A percentile compares a stretch with the other conserved stretches of the same genome.
Conservation (phyloP, 2,329 filamentous ascomycete genomes). For the Helotiales sp. region DNA sequence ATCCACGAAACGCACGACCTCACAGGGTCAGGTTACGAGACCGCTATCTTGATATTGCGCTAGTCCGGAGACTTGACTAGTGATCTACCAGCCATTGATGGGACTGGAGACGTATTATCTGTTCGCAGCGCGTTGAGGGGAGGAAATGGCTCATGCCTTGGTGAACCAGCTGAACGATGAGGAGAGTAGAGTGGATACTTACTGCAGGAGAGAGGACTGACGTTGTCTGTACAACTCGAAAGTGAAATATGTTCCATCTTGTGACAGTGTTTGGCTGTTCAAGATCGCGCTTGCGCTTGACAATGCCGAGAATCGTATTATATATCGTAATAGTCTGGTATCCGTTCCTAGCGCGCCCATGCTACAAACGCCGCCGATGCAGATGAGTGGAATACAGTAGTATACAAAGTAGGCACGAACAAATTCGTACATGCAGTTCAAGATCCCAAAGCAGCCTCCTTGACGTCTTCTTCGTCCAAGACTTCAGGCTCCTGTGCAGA, state of each 20-base stretch:
- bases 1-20: constrained; percentile 26
- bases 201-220: neutral
- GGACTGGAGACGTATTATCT: constrained; percentile 50
- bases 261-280: neutral
- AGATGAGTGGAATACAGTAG: constrained; percentile 31
- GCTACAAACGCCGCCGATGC: constrained; percentile 12
- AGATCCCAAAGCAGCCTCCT: constrained; percentile 29
- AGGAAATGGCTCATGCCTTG: neutral
- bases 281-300: neutral
- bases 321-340: neutral
- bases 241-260: neutral
- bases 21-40: constrained; percentile 19
- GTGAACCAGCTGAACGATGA: neutral
- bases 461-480: constrained; percentile 31
- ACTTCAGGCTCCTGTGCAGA: constrained; percentile 43
- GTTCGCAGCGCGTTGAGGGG: constrained; percentile 49
- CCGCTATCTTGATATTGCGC: constrained; percentile 48
- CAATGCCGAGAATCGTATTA: neutral
- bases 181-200: neutral
- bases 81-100: constrained; percentile 51
- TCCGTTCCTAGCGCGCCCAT: neutral
- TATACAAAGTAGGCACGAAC: constrained; percentile 25
- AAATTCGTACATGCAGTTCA: constrained; percentile 16
- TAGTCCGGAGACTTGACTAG: constrained; percentile 43
- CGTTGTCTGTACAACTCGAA: neutral